Evolutionary conservation across 768 basidiomycete genomes (phyloP), one percentile per base, ranked within the genome.

Genomic region (Terana coerulea): DNA sequence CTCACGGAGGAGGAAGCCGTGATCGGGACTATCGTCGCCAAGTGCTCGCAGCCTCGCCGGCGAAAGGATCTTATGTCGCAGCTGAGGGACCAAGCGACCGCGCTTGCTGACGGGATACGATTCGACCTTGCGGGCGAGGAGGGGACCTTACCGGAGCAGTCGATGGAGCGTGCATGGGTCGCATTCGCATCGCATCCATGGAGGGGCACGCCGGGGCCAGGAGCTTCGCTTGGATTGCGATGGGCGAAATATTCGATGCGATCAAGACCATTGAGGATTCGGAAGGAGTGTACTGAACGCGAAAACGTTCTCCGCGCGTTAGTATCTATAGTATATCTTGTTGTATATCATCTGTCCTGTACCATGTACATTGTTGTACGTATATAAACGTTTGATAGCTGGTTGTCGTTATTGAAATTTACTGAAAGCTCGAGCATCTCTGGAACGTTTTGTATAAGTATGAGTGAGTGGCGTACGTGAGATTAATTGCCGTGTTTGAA

Each of bases 21-120:
- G 0, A 65, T 86, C 14, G 86, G 86, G 0, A 85, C 84, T 0
- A 87, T 87, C 51, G 69, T 78, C 0, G 81, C 82, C 15, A 82
- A 83, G 52, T 79, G 72, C 12, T 77, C 81, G 0, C 81, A 85
- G 56, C 75, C 76, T 12, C 72, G 80, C 9, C 73, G 69, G 51
- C 72, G 84, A 19, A 73, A 66, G 52, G 78, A 83, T 30, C 60
- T 72, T 28, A 84, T 83, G 59, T 68, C 79, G 1, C 74, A 73
- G 45, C 59, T 88, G 49, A 70, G 83, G 41, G 82, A 83, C 37
- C 74, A 75, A 48, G 83, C 79, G 0, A 71, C 75, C 36, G 56
- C 70, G 5, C 72, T 87, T 14, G 81, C 81, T 12, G 68, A 72
- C 9, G 66, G 64, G 22, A 67, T 84, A 30, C 71, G 75, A 50